These are phyloP conservation scores for Xylaria sp. DNA, from an alignment of 2,329 filamentous ascomycete genomes.

Conservation along the genomic window DNA sequence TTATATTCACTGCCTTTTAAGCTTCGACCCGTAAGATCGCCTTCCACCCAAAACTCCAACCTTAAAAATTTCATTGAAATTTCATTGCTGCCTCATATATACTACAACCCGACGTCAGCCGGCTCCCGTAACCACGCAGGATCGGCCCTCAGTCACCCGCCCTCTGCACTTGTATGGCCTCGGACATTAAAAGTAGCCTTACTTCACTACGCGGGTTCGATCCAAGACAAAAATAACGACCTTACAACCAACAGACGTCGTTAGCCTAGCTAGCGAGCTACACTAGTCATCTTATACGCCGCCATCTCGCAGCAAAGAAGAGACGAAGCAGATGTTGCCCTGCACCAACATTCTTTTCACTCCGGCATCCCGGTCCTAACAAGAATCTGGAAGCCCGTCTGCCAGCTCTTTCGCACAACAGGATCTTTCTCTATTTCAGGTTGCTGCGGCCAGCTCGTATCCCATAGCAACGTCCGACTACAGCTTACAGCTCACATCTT, in stretches of 20 bases:
- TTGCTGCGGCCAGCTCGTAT: slow-evolving; percentile 1
- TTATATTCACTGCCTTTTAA: slow-evolving; percentile 6
- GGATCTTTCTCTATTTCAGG: neutral
- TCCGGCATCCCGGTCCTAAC: slow-evolving; percentile 6
- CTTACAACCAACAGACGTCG: neutral
- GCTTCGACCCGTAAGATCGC: slow-evolving; percentile 7
- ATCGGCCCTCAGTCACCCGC: too few species aligned
- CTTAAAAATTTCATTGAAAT: slow-evolving; percentile 12
- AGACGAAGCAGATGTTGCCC: neutral
- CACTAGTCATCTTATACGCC: neutral
- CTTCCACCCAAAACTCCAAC: slow-evolving; percentile 9
- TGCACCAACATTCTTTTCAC: neutral
- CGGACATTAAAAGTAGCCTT: too few species aligned
- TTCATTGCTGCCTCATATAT: neutral
- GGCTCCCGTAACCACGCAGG: neutral
- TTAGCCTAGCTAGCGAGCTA: neutral
- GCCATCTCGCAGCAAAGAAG: neutral
- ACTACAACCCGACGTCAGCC: neutral
- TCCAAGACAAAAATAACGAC: neutral
- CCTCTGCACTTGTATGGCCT: too few species aligned
- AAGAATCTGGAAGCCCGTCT: neutral
- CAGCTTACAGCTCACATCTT: neutral
- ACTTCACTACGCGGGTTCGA: too few species aligned
- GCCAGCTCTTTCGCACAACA: neutral
- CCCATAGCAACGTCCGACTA: neutral